phyloP scores from a whole-genome alignment of 2,329 filamentous ascomycete genomes.

The Aspergillus terreus region DNA sequence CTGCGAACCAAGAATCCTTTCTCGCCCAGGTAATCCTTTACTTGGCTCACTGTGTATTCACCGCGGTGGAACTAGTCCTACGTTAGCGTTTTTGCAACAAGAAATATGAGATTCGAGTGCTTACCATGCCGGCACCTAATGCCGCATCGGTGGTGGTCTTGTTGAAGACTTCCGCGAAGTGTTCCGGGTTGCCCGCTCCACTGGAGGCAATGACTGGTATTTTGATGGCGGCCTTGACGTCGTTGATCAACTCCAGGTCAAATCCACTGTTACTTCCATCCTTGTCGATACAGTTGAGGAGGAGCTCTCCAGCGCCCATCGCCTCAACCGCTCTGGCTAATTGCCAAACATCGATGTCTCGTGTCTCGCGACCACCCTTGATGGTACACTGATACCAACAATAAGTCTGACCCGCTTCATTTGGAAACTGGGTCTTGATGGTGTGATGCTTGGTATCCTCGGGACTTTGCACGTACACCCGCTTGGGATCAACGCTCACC shows the following conservation, averaged over 20 bases:
- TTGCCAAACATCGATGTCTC: conserved; percentile 88
- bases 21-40: conserved; percentile 75
- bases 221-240: conserved; percentile 80
- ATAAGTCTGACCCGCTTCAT: conserved; percentile 71
- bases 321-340: conserved; percentile 85
- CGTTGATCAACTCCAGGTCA: conserved; percentile 83
- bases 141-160: conserved; percentile 87
- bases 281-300: conserved; percentile 96
- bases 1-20: conserved; percentile 74
- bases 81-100: conserved; percentile 9
- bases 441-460: conserved; percentile 70
- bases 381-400: conserved; percentile 99
- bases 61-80: conserved; percentile 72
- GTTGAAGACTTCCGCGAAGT: conserved; percentile 88
- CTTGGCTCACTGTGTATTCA: conserved; percentile 90
- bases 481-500: conserved; percentile 88
- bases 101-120: conserved; percentile 20
- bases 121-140: conserved; percentile 84
- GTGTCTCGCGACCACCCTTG: conserved; percentile 90
- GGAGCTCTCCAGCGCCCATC: conserved; percentile 90
- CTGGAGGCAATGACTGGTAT: conserved; percentile 96
- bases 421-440: conserved; percentile 65
- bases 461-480: conserved; percentile 74
- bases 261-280: conserved; percentile 94
- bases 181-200: conserved; percentile 79